Percentiles rank a stretch among this genome's conserved stretches.
Conservation (phyloP, 2,329 filamentous ascomycete genomes). For the Paecilomyces formosus region DNA sequence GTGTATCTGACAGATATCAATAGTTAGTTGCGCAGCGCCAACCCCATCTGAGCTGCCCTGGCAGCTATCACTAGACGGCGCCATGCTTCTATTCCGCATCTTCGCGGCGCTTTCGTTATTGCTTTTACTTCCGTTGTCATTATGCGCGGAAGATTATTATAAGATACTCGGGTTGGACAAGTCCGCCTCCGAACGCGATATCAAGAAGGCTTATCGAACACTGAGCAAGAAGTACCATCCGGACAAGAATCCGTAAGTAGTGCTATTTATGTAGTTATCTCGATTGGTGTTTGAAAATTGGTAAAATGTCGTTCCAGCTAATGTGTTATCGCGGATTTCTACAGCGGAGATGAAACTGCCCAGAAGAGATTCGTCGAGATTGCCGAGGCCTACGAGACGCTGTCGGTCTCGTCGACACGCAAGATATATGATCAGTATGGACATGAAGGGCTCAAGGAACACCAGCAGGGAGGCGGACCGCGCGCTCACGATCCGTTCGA, state of each 20-base stretch:
- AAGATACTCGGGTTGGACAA: slow-evolving; percentile 75
- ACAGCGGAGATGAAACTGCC: slow-evolving; percentile 67
- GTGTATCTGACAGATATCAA: background rate
- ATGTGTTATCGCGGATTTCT: background rate
- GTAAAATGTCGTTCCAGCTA: background rate
- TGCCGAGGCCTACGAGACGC: slow-evolving; percentile 89
- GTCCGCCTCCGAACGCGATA: slow-evolving; percentile 72
- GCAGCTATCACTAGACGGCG: slow-evolving; percentile 9
- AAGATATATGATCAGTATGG: slow-evolving; percentile 92
- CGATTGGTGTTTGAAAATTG: background rate
- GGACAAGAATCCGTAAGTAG: slow-evolving; percentile 87
- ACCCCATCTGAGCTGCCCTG: slow-evolving; percentile 8
- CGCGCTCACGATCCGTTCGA: slow-evolving; percentile 76
- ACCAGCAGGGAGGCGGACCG: slow-evolving; percentile 59
- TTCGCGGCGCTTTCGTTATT: slow-evolving; percentile 26
- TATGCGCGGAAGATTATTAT: slow-evolving; percentile 41
- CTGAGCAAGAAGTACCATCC: slow-evolving; percentile 95
- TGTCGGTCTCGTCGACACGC: slow-evolving; percentile 67
- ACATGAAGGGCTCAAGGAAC: slow-evolving; percentile 81
- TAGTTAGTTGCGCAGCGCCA: background rate
- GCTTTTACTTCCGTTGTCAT: slow-evolving; percentile 26
- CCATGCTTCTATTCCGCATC: slow-evolving; percentile 28
- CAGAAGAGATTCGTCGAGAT: slow-evolving; percentile 90
- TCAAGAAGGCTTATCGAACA: slow-evolving; percentile 87
- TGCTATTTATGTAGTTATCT: background rate